Evolutionary conservation across 164 flowering plant species (phyloP), one percentile per base, ranked within the genome.

Genomic region (Houttuynia cordata): DNA sequence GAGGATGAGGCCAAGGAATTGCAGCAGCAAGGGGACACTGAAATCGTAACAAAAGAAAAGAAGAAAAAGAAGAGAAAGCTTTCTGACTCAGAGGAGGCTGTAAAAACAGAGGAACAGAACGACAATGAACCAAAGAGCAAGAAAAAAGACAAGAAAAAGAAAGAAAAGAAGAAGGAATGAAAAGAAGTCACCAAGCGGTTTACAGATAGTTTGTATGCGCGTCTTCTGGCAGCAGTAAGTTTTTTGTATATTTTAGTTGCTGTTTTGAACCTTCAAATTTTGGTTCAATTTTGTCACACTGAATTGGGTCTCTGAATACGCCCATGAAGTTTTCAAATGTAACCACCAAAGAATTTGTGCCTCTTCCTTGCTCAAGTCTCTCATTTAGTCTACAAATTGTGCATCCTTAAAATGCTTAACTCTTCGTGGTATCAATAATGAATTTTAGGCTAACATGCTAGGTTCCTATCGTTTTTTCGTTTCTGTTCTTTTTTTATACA

Each of bases 61-160:
- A 75, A 73, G 77, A 81, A 78, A 62, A 81, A 77, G 73, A 81
- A 77, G 78, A 74, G 74, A 45, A 73, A 79, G 68, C 78, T 77
- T 50, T 68, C 73, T 8, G 77, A 71, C 24, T 41, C 57, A 1
- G 74, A 60, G 25, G 79, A 68, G 47, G 74, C 76, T 67, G 75
- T 74, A 67, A 42, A 63, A 57, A 23, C 22, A 4, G 56, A 20
- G 24, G 56, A 53, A 53, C 22, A 20, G 4, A 53, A 53, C 12
- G 14, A 45, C 17, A 17, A 45, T 7, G 49, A 17, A 45, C 12
- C 49, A 12, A 45, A 45, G 45, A 57, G n/a, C 45, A 57, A 25
- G 45, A 30, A 57, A 19, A 37, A 57, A 57, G 59, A 57, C 8
- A 59, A 34, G 47, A 18, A 57, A 8, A 57, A 57, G 59, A 57